These are phyloP conservation scores for Cladosporium sp. DNA, from an alignment of 2,329 filamentous ascomycete species.

Conservation along the genomic window DNA sequence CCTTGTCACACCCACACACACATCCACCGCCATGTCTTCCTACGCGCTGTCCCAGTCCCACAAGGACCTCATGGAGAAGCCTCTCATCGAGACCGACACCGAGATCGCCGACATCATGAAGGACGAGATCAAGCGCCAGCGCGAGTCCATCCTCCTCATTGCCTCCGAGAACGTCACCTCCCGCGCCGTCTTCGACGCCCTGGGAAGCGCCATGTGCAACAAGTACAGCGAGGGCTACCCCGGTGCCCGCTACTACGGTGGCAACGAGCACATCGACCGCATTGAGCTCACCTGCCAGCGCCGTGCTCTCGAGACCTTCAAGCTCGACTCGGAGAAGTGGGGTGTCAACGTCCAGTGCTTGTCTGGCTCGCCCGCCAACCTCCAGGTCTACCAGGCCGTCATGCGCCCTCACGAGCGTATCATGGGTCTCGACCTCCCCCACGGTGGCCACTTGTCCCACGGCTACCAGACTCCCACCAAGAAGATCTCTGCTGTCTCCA, in stretches of 20 bases:
- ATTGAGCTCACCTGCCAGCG: constrained; percentile 94
- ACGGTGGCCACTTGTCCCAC: constrained; percentile 93
- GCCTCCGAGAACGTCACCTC: constrained; percentile 99
- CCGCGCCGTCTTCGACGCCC: constrained; percentile 93
- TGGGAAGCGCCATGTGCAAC: constrained; percentile 87
- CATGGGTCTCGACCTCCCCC: constrained; percentile 94
- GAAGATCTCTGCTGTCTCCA: constrained; percentile 89
- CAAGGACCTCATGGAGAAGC: constrained; percentile 86
- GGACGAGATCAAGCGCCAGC: constrained; percentile 92
- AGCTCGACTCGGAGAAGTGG: constrained; percentile 83
- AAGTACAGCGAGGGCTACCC: constrained; percentile 99
- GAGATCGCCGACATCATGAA: constrained; percentile 97
- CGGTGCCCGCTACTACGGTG: constrained; percentile 96
- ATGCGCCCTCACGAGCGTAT: constrained; percentile 89
- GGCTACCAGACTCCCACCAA: constrained; percentile 89
- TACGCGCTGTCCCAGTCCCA: constrained; percentile 65
- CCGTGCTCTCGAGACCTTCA: constrained; percentile 87
- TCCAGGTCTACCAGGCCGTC: constrained; percentile 86
- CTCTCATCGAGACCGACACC: constrained; percentile 83
- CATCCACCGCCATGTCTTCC: constrained; percentile 19
- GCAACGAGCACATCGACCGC: constrained; percentile 97
- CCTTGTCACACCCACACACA: neutral
- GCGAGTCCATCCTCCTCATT: constrained; percentile 97
- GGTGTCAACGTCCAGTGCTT: constrained; percentile 97
- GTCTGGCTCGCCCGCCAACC: constrained; percentile 71